These are phyloP conservation scores for Umbilicus rupestris DNA, from an alignment of 164 flowering plant genomes.

Conservation along the genomic window DNA sequence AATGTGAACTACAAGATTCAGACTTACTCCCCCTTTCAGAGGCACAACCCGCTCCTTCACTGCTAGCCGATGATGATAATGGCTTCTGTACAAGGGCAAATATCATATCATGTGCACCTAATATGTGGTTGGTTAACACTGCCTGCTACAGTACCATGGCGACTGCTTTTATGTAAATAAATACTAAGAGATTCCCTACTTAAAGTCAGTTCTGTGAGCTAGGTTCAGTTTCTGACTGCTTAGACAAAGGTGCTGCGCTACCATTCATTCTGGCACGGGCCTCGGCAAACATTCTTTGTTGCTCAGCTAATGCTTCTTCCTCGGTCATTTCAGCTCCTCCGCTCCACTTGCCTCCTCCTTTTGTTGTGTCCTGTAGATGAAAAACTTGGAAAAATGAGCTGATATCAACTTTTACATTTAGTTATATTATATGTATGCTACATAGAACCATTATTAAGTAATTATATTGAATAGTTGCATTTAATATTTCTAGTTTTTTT, in stretches of 20 bases:
- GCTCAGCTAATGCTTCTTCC: conserved; percentile 93
- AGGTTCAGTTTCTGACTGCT: conserved; percentile 47
- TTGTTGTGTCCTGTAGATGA: conserved; percentile 46
- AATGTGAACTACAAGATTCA: too few relatives aligned
- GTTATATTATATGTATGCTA: background rate
- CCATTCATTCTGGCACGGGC: conserved; percentile 99
- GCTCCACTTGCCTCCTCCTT: conserved; percentile 53
- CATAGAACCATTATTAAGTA: background rate
- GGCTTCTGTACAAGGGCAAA: background rate
- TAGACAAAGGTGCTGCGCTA: conserved; percentile 30
- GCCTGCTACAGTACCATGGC: background rate
- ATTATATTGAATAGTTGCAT: background rate
- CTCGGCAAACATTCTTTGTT: conserved; percentile 99
- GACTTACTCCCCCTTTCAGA: too few relatives aligned
- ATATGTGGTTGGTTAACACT: background rate
- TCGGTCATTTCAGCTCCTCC: conserved; percentile 80
- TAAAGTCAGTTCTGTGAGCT: conserved; percentile 25
- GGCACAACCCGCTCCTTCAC: too few relatives aligned
- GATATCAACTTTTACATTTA: background rate
- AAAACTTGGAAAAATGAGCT: background rate
- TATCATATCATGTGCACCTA: background rate
- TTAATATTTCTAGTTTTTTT: background rate
- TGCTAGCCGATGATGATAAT: background rate
- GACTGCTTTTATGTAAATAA: background rate
- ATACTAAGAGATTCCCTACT: background rate